A percentile compares a stretch with the other conserved stretches of the same genome.
Conservation (phyloP, 202 grass and related monocot genomes). For the Schoenoplectus triqueter region DNA sequence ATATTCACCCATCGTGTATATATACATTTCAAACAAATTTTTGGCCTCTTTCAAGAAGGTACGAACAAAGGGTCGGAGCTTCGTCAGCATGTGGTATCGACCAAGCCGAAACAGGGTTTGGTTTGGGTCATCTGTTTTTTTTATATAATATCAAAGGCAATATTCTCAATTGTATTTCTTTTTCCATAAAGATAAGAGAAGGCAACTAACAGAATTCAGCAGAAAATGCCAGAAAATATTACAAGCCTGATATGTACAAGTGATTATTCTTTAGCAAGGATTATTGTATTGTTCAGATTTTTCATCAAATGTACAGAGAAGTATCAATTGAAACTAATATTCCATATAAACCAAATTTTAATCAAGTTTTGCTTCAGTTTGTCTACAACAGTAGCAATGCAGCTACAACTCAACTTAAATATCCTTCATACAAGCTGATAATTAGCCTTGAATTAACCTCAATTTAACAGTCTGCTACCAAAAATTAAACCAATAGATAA, state of each 20-base stretch:
- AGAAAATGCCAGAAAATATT: background rate
- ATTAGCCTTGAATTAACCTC: background rate
- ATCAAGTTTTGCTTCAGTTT: background rate
- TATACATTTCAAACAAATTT: constrained; percentile 80
- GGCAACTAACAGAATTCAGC: background rate
- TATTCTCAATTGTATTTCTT: background rate
- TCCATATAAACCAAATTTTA: background rate
- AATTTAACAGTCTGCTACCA: background rate
- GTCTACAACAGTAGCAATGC: background rate
- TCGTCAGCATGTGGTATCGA: constrained; percentile 77
- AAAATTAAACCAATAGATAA: background rate
- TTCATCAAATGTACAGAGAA: constrained; percentile 20
- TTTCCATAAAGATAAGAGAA: background rate
- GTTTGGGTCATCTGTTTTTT: constrained; percentile 59
- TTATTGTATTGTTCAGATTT: background rate
- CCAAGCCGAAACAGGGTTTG: constrained; percentile 67
- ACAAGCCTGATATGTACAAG: background rate
- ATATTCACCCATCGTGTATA: constrained; percentile 90
- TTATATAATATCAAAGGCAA: constrained; percentile 15
- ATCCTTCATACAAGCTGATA: background rate
- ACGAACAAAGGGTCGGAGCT: constrained; percentile 76
- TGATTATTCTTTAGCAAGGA: background rate
- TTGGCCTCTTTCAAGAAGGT: constrained; percentile 79
- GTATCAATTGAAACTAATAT: background rate
- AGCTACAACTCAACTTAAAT: constrained; percentile 3